These are phyloP conservation scores for Eimeria necatrix DNA, from an alignment of 169 alveolate genomes.

Conservation along the genomic window DNA sequence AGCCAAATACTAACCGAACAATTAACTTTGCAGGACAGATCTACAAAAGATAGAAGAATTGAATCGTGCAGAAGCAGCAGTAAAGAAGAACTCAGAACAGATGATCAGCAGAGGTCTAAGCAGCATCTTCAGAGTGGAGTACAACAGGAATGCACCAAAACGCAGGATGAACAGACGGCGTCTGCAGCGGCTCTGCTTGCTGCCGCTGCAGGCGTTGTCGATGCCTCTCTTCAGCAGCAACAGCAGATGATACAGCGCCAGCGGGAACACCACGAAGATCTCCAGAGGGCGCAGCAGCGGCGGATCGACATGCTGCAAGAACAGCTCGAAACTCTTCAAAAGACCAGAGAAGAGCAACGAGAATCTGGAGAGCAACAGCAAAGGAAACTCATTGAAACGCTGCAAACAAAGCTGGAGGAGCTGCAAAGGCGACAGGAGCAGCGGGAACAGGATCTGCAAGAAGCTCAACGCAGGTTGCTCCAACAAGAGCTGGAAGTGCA, in stretches of 20 bases:
- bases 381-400: constrained; percentile 44
- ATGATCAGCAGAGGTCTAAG: background rate
- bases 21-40: background rate
- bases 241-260: constrained; percentile 75
- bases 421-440: constrained; percentile 61
- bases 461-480: constrained; percentile 53
- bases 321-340: constrained; percentile 58
- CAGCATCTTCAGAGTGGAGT: constrained; percentile 8
- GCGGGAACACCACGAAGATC: constrained; percentile 72
- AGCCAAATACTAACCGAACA: background rate
- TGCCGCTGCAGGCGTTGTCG: constrained; percentile 74
- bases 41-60: background rate
- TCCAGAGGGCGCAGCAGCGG: constrained; percentile 70
- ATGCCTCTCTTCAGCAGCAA: constrained; percentile 70
- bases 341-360: constrained; percentile 56
- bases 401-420: constrained; percentile 65
- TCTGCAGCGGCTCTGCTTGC: constrained; percentile 69
- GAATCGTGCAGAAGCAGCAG: background rate
- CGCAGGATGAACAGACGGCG: constrained; percentile 70
- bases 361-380: constrained; percentile 72
- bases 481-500: constrained; percentile 64
- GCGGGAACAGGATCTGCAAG: constrained; percentile 58
- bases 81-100: background rate
- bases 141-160: background rate
- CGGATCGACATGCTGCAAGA: constrained; percentile 70